Conservation (phyloP, 331 rosid species). For the Erythrophleum ivorense region DNA sequence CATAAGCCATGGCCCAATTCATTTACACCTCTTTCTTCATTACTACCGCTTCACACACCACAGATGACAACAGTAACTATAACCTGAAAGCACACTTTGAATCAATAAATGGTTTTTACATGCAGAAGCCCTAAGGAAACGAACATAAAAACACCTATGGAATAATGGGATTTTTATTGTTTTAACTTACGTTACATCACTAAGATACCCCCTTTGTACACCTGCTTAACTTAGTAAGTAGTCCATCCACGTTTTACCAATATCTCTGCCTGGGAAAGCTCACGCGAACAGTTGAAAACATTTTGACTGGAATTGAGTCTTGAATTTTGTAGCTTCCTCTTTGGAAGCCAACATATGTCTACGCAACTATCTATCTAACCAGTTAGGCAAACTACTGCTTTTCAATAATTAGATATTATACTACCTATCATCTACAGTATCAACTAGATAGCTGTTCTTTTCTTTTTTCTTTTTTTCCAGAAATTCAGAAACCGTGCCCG, state of each 20-base stretch:
- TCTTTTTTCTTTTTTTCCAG: neutral
- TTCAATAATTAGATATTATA: neutral
- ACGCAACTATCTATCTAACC: neutral
- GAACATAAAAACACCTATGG: conserved; percentile 39
- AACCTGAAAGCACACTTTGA: conserved; percentile 13
- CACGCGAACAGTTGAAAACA: conserved; percentile 9
- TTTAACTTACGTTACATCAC: conserved; percentile 11
- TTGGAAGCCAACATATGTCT: neutral
- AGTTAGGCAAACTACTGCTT: neutral
- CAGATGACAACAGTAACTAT: conserved; percentile 16
- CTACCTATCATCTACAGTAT: neutral
- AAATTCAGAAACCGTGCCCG: neutral
- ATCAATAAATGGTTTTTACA: conserved; percentile 4
- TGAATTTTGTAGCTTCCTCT: neutral
- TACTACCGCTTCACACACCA: conserved; percentile 23
- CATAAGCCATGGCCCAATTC: conserved; percentile 48
- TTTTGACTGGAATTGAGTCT: conserved; percentile 24
- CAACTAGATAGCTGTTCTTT: no score
- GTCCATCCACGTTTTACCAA: conserved; percentile 30
- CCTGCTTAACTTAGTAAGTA: neutral
- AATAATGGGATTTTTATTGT: neutral
- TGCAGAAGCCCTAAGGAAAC: conserved; percentile 13
- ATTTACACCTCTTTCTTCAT: conserved; percentile 40
- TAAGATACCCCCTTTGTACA: neutral
- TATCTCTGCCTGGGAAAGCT: conserved; percentile 29